Conservation (phyloP, 1,284 basidiomycete genomes). For the Earliella scabrosa region DNA sequence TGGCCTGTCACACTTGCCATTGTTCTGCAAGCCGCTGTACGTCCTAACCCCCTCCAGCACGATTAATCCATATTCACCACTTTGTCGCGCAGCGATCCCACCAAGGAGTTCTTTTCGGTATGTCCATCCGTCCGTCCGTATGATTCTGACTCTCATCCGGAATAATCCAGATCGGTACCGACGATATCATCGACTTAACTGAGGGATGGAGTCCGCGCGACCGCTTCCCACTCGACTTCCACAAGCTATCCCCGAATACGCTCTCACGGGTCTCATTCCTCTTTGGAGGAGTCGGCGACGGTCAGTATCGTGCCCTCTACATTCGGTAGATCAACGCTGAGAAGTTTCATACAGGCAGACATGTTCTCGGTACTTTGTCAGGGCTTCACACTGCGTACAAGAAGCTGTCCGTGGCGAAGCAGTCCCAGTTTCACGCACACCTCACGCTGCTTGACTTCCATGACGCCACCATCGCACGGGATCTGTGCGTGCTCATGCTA, state of each 20-base stretch:
- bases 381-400: slow-evolving; percentile 19
- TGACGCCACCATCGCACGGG: slow-evolving; percentile 28
- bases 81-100: neutral
- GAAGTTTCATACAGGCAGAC: slow-evolving; percentile 16
- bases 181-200: slow-evolving; percentile 16
- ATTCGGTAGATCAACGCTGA: too few species aligned
- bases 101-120: slow-evolving; percentile 7
- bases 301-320: slow-evolving; percentile 5
- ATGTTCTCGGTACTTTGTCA: slow-evolving; percentile 27
- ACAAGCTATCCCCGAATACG: neutral
- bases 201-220: slow-evolving; percentile 15
- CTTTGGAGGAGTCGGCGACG: slow-evolving; percentile 28
- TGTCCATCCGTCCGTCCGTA: neutral
- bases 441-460: slow-evolving; percentile 31
- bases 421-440: slow-evolving; percentile 23
- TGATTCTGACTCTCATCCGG: neutral
- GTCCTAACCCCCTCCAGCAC: neutral
- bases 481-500: slow-evolving; percentile 28
- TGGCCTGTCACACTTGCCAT: slow-evolving; percentile 11
- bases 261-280: slow-evolving; percentile 20
- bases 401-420: slow-evolving; percentile 15
- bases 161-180: slow-evolving; percentile 13
- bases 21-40: slow-evolving; percentile 9
- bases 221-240: slow-evolving; percentile 11
- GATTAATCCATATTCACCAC: neutral